These are phyloP conservation scores for Taphrina pruni DNA, from an alignment of 1,139 yeast species.

Conservation along the genomic window DNA sequence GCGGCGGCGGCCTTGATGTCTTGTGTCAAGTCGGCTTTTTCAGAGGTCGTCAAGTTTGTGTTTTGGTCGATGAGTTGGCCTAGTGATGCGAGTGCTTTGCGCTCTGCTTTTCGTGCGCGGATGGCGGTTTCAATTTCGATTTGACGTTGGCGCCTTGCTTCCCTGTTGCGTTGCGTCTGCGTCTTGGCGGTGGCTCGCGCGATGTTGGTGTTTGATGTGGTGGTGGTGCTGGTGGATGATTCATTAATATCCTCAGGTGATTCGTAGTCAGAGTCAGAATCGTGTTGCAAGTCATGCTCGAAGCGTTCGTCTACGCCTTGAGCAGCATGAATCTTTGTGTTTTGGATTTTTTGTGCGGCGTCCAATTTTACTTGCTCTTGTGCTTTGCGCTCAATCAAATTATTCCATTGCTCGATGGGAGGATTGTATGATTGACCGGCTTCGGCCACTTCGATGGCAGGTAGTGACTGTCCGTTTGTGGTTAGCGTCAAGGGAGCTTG, in stretches of 20 bases:
- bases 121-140: conserved; percentile 26
- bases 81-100: conserved; percentile 36
- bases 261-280: conserved; percentile 56
- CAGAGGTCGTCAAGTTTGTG: conserved; percentile 17
- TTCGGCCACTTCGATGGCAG: conserved; percentile 64
- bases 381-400: conserved; percentile 70
- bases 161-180: conserved; percentile 68
- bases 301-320: conserved; percentile 54
- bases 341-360: conserved; percentile 60
- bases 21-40: conserved; percentile 22
- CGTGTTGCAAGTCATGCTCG: conserved; percentile 56
- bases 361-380: conserved; percentile 68
- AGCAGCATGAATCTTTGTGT: conserved; percentile 56
- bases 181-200: conserved; percentile 57
- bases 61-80: conserved; percentile 14
- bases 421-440: conserved; percentile 96
- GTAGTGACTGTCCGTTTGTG: conserved; percentile 45
- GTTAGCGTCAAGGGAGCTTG: conserved; percentile 60
- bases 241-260: conserved; percentile 50
- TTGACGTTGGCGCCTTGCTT: conserved; percentile 51
- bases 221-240: conserved; percentile 46
- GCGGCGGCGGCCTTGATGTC: conserved; percentile 17
- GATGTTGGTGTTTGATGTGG: conserved; percentile 48
- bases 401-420: conserved; percentile 80
- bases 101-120: conserved; percentile 32